Base-by-base conservation (phyloP, 2,329 filamentous ascomycete genomes). In the Trichoderma polysporum region DNA sequence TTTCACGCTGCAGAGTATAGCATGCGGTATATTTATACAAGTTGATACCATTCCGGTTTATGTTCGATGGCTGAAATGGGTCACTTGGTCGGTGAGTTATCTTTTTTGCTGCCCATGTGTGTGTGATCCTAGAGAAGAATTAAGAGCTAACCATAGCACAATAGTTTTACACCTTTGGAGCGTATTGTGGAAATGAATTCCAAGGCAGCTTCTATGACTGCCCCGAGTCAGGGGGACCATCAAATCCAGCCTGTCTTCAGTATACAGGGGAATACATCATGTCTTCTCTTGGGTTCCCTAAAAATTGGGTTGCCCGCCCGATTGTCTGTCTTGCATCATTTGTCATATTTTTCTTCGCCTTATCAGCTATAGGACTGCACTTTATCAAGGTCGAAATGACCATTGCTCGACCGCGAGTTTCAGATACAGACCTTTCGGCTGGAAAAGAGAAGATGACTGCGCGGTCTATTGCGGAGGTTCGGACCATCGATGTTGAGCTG, bases 11-110 rank as follows among this genome's bases (percentile, higher is more conserved):
- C 91, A 94, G 73, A 90, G 86, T 2, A 87, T 93, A 80, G 88
- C 88, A 0, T 92, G 90, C 69, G 91, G 91, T 1, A 93, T 90
- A 76, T 93, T 94, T 70, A 87, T 93, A 15, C 90, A 93, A 74
- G 83, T 84, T 12, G 87, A 91, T 62, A 87, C 88, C 5, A 91
- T 94, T 3, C 90, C 91, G 0, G 81, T 93, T 1, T 94, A 93
- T 71, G 86, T 92, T n/a, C 83, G 90, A 65, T 94, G 91, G 91
- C 79, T 91, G 1, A 93, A 92, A 74, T 90, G 87, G 81, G 83
- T 84, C 27, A 85, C 86, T 1, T 90, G 88, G 70, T 83, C 84
- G 25, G 84, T 84, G 76, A 74, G 81, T 73, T 4, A 12, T 17
- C 25, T 19, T 10, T 29, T 52, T 33, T 31, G 7, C 2, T n/a